Conservation (phyloP, 305 asterid genomes). For the Striga hermonthica region DNA sequence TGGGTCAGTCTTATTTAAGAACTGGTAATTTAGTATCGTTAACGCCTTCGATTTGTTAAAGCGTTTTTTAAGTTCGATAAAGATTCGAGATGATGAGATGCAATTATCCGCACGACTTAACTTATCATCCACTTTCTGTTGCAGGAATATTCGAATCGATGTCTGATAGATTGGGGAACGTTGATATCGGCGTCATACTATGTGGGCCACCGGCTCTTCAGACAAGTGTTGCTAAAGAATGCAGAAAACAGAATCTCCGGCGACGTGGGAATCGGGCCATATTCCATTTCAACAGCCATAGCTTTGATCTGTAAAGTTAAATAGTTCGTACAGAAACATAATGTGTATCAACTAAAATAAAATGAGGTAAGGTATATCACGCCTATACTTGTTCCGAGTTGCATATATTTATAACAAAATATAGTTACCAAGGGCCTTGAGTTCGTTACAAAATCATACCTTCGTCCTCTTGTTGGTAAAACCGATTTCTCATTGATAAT, state of each 20-base stretch:
- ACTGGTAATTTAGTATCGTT: too few relatives aligned
- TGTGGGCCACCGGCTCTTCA: constrained; percentile 77
- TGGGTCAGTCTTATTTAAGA: too few relatives aligned
- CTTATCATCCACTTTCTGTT: constrained; percentile 2
- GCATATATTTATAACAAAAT: too few relatives aligned
- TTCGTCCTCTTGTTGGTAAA: too few relatives aligned
- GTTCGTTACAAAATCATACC: too few relatives aligned
- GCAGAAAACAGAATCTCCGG: constrained; percentile 54
- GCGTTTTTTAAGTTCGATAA: too few relatives aligned
- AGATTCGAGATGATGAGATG: background rate
- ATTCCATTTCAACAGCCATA: constrained; percentile 88
- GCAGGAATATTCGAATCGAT: constrained; percentile 56
- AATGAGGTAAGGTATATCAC: too few relatives aligned
- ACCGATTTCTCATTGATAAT: too few relatives aligned
- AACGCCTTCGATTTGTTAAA: too few relatives aligned
- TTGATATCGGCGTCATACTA: constrained; percentile 66
- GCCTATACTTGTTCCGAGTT: too few relatives aligned
- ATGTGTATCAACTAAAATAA: too few relatives aligned
- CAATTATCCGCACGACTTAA: background rate
- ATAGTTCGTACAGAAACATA: background rate
- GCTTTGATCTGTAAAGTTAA: constrained; percentile 60
- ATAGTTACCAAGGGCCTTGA: too few relatives aligned
- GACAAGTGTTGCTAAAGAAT: constrained; percentile 68
- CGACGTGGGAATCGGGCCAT: constrained; percentile 45
- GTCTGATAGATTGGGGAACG: constrained; percentile 57